A percentile compares a stretch with the other conserved stretches of the same genome.
These are phyloP conservation scores for Auricularia sp. DNA, from an alignment of 768 basidiomycete species.

Conservation along the genomic window DNA sequence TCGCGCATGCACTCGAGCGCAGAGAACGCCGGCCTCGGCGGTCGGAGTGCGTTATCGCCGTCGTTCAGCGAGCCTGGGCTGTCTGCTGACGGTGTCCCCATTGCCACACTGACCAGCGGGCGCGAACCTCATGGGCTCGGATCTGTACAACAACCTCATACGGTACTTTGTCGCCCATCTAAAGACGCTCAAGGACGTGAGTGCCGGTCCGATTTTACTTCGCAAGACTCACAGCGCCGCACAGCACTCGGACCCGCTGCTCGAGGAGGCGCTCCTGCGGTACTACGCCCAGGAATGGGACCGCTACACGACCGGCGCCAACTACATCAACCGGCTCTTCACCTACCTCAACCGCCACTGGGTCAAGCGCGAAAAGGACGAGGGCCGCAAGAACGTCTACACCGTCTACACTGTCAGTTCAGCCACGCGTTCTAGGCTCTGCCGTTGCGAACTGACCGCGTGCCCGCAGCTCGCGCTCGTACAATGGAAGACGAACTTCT, in stretches of 20 bases:
- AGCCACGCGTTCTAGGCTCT: neutral
- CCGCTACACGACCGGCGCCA: slow-evolving; percentile 91
- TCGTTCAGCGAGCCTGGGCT: too few relatives aligned
- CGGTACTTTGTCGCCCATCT: slow-evolving; percentile 83
- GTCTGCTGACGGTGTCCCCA: slow-evolving; percentile 10
- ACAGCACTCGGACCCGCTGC: slow-evolving; percentile 67
- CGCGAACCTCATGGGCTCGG: slow-evolving; percentile 92
- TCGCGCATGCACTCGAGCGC: too few relatives aligned
- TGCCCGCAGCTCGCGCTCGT: slow-evolving; percentile 74
- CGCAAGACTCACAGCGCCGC: neutral
- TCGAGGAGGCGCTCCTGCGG: slow-evolving; percentile 78
- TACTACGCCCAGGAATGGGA: slow-evolving; percentile 94
- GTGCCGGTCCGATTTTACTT: slow-evolving; percentile 13
- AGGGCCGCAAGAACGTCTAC: slow-evolving; percentile 57
- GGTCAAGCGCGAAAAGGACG: slow-evolving; percentile 27
- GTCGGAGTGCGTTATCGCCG: too few relatives aligned
- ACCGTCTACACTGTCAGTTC: slow-evolving; percentile 82
- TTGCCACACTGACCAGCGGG: slow-evolving; percentile 42
- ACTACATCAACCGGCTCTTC: too few relatives aligned
- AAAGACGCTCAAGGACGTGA: slow-evolving; percentile 48
- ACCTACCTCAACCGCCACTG: slow-evolving; percentile 88
- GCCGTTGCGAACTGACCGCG: neutral
- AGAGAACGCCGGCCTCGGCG: too few relatives aligned
- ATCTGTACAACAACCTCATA: slow-evolving; percentile 91
- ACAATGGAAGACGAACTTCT: slow-evolving; percentile 91